Conservation (phyloP, 805 yeast genomes). For the Myxozyma neotropica region DNA sequence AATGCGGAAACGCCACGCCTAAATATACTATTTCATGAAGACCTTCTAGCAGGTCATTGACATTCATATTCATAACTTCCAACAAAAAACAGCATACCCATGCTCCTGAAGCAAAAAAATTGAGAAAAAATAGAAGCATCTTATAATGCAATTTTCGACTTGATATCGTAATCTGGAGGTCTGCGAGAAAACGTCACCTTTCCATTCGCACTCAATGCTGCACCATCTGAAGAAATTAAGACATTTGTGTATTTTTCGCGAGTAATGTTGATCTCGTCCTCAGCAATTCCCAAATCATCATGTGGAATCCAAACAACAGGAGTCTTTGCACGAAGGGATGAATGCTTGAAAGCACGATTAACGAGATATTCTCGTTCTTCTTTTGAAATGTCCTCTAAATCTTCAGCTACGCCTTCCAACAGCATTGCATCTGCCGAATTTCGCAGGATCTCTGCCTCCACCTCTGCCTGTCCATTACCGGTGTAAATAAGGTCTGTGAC, state of each 20-base stretch:
- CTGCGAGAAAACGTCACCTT: slow-evolving; percentile 35
- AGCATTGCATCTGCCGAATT: slow-evolving; percentile 26
- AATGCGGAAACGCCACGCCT: too few relatives aligned
- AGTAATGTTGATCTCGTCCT: slow-evolving; percentile 42
- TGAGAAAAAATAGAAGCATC: not conserved
- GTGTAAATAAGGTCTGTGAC: slow-evolving; percentile 27
- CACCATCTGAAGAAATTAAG: slow-evolving; percentile 39
- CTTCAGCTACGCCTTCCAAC: slow-evolving; percentile 39
- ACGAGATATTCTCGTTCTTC: slow-evolving; percentile 38
- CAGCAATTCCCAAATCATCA: slow-evolving; percentile 46
- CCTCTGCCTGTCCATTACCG: slow-evolving; percentile 20
- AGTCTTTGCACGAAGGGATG: slow-evolving; percentile 37
- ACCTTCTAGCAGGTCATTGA: too few relatives aligned
- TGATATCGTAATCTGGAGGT: slow-evolving; percentile 39
- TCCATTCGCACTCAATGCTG: slow-evolving; percentile 35
- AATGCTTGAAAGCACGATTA: slow-evolving; percentile 41
- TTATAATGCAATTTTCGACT: slow-evolving; percentile 33
- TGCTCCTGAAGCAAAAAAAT: not conserved
- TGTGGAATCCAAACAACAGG: slow-evolving; percentile 51
- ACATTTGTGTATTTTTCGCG: slow-evolving; percentile 36
- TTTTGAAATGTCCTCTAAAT: slow-evolving; percentile 35
- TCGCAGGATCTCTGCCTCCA: slow-evolving; percentile 23
- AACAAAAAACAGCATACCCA: too few relatives aligned
- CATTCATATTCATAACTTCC: too few relatives aligned
- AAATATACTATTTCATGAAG: too few relatives aligned